phyloP scores from a whole-genome alignment of 2,329 filamentous ascomycete species.

The Pestalotiopsis sp. region DNA sequence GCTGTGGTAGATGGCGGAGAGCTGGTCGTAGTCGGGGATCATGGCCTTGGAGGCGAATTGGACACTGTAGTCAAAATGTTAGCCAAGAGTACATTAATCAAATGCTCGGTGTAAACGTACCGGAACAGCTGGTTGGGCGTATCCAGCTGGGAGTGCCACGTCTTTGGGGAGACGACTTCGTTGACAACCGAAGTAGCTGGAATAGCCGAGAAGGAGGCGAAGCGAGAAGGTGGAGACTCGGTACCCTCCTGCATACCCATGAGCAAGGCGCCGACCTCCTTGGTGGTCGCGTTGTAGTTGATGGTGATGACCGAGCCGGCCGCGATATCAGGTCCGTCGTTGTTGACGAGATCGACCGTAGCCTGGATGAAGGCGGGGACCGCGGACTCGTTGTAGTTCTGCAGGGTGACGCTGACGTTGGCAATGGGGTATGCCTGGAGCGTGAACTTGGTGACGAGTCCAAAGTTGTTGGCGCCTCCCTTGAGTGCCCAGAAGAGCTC shows the following conservation, averaged over 20 bases:
- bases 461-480: slow-evolving; percentile 8
- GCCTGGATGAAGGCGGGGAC: slow-evolving; percentile 31
- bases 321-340: slow-evolving; percentile 27
- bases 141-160: slow-evolving; percentile 30
- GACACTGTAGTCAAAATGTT: slow-evolving; percentile 23
- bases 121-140: slow-evolving; percentile 39
- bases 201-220: slow-evolving; percentile 35
- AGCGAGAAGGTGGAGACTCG: slow-evolving; percentile 34
- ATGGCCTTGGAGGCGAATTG: slow-evolving; percentile 40
- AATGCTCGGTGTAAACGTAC: slow-evolving; percentile 18
- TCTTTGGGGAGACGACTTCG: slow-evolving; percentile 30
- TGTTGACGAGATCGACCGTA: slow-evolving; percentile 25
- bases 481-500: slow-evolving; percentile 10
- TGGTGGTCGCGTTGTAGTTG: slow-evolving; percentile 31
- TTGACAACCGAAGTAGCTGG: slow-evolving; percentile 24
- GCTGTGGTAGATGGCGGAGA: slow-evolving; percentile 34
- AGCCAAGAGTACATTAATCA: background rate
- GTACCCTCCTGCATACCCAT: slow-evolving; percentile 38
- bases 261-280: slow-evolving; percentile 23
- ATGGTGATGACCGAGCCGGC: slow-evolving; percentile 37
- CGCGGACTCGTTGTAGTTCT: slow-evolving; percentile 30
- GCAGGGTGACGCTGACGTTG: slow-evolving; percentile 35
- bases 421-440: slow-evolving; percentile 18
- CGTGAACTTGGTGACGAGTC: slow-evolving; percentile 8
- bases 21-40: slow-evolving; percentile 33